Percentiles rank a stretch among this genome's conserved stretches.
Conservation (phyloP, 176 grass and related monocot genomes). For the Rhynchospora tenuis region DNA sequence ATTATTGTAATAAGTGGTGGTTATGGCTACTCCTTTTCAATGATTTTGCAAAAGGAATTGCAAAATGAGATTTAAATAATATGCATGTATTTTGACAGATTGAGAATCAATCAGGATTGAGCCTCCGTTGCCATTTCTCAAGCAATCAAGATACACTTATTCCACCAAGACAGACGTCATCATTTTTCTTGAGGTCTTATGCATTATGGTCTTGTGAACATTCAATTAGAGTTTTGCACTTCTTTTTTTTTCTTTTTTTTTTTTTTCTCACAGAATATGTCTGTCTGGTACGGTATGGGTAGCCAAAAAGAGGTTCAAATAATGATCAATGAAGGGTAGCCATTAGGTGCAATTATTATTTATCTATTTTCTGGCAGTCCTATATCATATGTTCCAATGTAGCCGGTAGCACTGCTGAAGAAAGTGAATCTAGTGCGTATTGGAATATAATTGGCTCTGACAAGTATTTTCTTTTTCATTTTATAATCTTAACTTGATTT, state of each 20-base stretch:
- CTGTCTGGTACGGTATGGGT: background rate
- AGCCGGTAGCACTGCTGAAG: background rate
- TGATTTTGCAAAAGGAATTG: background rate
- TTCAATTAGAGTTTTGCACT: background rate
- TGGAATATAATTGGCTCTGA: background rate
- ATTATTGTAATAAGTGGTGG: background rate
- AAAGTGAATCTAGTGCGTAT: background rate
- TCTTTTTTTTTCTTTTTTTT: background rate
- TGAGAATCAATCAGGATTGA: conserved; percentile 63
- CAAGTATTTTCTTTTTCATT: background rate
- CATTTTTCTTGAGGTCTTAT: conserved; percentile 73
- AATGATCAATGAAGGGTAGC: background rate
- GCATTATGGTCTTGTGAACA: conserved; percentile 11
- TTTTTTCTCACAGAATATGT: background rate
- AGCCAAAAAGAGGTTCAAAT: background rate
- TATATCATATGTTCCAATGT: background rate
- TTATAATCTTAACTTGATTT: background rate
- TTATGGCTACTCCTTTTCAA: background rate
- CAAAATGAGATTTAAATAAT: conserved; percentile 6
- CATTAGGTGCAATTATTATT: background rate
- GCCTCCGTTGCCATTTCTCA: conserved; percentile 71
- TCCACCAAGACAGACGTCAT: conserved; percentile 56
- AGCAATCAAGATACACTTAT: conserved; percentile 54
- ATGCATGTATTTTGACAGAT: conserved; percentile 53
- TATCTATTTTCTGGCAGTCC: background rate